Evolutionary conservation across 2,329 filamentous ascomycete species (phyloP).

Genomic region (Zymoseptoria ardabiliae): DNA sequence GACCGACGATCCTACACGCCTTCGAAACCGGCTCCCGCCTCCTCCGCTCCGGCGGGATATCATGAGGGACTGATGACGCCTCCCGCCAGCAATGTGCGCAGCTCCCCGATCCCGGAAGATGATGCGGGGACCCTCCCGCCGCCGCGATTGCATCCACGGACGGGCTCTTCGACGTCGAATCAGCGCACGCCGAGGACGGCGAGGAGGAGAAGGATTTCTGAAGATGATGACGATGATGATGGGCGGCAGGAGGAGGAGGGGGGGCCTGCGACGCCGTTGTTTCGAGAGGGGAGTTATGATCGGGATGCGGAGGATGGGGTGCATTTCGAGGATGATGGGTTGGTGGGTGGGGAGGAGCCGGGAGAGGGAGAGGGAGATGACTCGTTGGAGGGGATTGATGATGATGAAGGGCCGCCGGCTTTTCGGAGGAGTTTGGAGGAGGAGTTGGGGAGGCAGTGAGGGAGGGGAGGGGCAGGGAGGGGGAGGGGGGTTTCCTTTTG

Average conservation of each 20-base stretch:
- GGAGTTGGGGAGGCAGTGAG: background rate
- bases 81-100: constrained; percentile 67
- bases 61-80: constrained; percentile 80
- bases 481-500: background rate
- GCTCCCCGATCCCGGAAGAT: constrained; percentile 45
- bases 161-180: constrained; percentile 4
- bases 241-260: constrained; percentile 24
- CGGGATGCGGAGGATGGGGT: constrained; percentile 48
- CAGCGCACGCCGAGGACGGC: background rate
- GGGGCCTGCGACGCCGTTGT: constrained; percentile 45
- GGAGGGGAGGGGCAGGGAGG: background rate
- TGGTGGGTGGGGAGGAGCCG: constrained; percentile 47
- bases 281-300: constrained; percentile 51
- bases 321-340: constrained; percentile 46
- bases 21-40: constrained; percentile 35
- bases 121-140: constrained; percentile 14
- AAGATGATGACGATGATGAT: constrained; percentile 7
- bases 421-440: constrained; percentile 1
- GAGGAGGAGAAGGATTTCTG: constrained; percentile 4
- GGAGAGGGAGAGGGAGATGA: constrained; percentile 40
- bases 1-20: constrained; percentile 35
- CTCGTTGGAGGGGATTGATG: background rate
- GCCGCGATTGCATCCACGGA: constrained; percentile 17
- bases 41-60: constrained; percentile 50
- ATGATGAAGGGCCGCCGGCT: background rate